Conservation (phyloP, 1,284 basidiomycete genomes). For the Coniophora puteana region DNA sequence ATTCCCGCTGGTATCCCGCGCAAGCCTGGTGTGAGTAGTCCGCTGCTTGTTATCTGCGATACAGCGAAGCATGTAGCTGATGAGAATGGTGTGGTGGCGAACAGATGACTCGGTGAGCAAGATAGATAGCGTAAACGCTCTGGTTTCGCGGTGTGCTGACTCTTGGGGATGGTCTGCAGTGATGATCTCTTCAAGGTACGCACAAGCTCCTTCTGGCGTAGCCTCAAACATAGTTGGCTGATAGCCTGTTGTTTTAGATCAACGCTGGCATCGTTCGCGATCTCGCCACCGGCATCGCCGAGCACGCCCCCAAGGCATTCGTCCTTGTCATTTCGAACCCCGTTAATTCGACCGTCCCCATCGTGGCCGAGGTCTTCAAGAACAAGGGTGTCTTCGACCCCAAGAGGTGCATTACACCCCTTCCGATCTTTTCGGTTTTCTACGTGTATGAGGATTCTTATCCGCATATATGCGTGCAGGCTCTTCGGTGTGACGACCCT, state of each 20-base stretch:
- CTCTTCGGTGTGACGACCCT: conserved; percentile 98
- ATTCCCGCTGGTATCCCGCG: conserved; percentile 98
- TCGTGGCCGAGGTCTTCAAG: conserved; percentile 95
- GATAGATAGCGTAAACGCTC: conserved; percentile 1
- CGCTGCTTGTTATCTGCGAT: conserved; percentile 2
- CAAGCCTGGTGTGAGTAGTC: conserved; percentile 79
- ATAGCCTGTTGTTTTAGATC: conserved; percentile 54
- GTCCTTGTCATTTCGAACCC: conserved; percentile 96
- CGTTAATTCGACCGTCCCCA: conserved; percentile 97
- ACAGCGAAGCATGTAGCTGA: conserved; percentile 9
- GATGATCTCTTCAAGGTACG: conserved; percentile 92
- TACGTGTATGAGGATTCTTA: conserved; percentile 3
- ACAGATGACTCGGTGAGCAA: conserved; percentile 72
- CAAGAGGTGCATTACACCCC: conserved; percentile 57
- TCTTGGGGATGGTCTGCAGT: conserved; percentile 35
- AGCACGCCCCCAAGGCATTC: conserved; percentile 85
- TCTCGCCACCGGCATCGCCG: conserved; percentile 88
- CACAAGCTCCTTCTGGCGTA: conserved; percentile 4
- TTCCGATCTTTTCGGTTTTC: background rate
- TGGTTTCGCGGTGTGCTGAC: conserved; percentile 11
- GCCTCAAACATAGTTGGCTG: background rate
- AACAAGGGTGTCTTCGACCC: conserved; percentile 89
- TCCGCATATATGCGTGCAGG: conserved; percentile 37
- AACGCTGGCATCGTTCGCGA: conserved; percentile 97
- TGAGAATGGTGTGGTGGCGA: conserved; percentile 10